These are phyloP conservation scores for Singerocomus inundabilis DNA, from an alignment of 1,284 basidiomycete species.

Conservation along the genomic window DNA sequence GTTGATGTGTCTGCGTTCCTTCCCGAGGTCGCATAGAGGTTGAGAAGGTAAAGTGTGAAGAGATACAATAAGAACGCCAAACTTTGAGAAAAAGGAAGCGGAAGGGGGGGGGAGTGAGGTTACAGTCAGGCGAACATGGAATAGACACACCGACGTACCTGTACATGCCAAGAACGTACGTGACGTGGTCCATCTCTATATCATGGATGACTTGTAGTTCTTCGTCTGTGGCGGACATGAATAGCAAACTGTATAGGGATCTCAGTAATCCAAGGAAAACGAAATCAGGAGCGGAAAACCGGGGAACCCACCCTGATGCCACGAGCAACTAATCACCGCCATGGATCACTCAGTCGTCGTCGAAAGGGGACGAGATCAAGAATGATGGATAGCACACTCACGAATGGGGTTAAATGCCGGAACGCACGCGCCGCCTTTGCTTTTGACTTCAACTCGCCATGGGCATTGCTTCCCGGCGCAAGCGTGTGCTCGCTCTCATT, in stretches of 20 bases:
- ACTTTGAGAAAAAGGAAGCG: slow-evolving; percentile 34
- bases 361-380: not conserved
- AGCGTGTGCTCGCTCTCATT: slow-evolving; percentile 65
- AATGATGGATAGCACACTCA: slow-evolving; percentile 41
- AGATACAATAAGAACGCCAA: slow-evolving; percentile 77
- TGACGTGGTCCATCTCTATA: slow-evolving; percentile 83
- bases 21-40: slow-evolving; percentile 60
- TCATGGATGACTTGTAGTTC: slow-evolving; percentile 71
- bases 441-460: slow-evolving; percentile 22
- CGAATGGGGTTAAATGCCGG: slow-evolving; percentile 84
- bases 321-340: slow-evolving; percentile 53
- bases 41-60: slow-evolving; percentile 58
- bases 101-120: not conserved
- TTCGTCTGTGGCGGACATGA: slow-evolving; percentile 92
- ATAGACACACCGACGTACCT: slow-evolving; percentile 39
- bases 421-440: slow-evolving; percentile 58
- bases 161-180: slow-evolving; percentile 82
- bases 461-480: slow-evolving; percentile 29
- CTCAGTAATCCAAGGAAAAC: not conserved
- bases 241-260: slow-evolving; percentile 53
- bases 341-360: not conserved
- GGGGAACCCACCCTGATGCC: slow-evolving; percentile 50
- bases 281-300: not conserved
- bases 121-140: not conserved
- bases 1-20: slow-evolving; percentile 44